phyloP scores from a whole-genome alignment of 83 land plant genomes.

The Thuja plicata region DNA sequence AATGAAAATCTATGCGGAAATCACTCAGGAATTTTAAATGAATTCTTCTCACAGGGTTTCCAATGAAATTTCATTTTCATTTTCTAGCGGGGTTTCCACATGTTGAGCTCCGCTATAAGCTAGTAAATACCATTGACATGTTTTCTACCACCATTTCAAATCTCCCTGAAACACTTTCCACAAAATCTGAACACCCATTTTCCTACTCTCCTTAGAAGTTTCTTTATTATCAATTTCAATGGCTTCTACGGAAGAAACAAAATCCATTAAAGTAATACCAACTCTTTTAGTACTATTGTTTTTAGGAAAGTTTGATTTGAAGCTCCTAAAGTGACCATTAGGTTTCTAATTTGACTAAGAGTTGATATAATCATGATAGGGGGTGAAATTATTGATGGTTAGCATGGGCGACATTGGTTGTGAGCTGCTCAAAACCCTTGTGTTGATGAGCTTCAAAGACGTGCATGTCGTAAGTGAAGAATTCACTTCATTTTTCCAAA shows the following conservation, averaged over 20 bases:
- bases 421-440: conserved; percentile 98
- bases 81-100: too few relatives aligned
- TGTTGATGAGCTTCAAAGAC: conserved; percentile 88
- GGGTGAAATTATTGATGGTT: conserved; percentile 93
- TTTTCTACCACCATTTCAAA: not conserved
- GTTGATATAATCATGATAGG: conserved; percentile 25
- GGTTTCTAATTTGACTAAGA: not conserved
- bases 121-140: not conserved
- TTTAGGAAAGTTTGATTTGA: not conserved
- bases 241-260: too few relatives aligned
- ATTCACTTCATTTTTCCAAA: not conserved
- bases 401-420: conserved; percentile 98
- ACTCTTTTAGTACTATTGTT: not conserved
- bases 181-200: not conserved
- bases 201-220: not conserved
- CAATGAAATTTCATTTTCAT: too few relatives aligned
- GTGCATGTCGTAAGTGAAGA: conserved; percentile 74
- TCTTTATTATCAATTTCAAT: not conserved
- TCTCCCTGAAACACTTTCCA: not conserved
- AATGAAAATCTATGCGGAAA: too few relatives aligned
- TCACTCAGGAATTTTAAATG: too few relatives aligned
- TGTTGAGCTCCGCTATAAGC: too few relatives aligned
- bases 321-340: not conserved
- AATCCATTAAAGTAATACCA: not conserved
- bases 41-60: too few relatives aligned